Percentiles rank a stretch among this genome's conserved stretches.
phyloP scores from a whole-genome alignment of 371 early-diverging fungal genomes.

The Lichtheimia ramosa region DNA sequence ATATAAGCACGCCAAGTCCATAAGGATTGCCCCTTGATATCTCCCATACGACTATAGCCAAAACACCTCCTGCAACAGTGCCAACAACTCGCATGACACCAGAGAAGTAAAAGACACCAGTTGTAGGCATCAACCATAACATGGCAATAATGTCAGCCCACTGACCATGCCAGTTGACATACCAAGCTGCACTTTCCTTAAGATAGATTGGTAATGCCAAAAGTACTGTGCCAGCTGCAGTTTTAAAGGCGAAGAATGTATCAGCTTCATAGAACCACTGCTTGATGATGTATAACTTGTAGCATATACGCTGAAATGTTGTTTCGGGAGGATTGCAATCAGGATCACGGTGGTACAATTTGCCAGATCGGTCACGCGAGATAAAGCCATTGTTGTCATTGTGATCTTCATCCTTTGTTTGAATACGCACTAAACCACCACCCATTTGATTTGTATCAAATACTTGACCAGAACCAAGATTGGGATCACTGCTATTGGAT shows the following conservation, averaged over 20 bases:
- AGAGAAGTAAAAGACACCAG: constrained; percentile 41
- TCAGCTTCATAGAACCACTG: constrained; percentile 29
- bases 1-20: constrained; percentile 29
- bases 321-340: constrained; percentile 39
- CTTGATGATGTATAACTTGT: constrained; percentile 14
- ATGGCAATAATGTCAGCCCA: constrained; percentile 43
- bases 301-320: constrained; percentile 21
- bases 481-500: constrained; percentile 9
- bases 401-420: constrained; percentile 3
- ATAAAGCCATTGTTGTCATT: not conserved
- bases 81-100: constrained; percentile 30
- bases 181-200: constrained; percentile 29
- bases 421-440: constrained; percentile 11
- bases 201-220: constrained; percentile 37
- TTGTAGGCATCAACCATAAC: constrained; percentile 43
- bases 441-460: not conserved
- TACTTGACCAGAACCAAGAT: constrained; percentile 6
- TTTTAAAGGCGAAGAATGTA: constrained; percentile 39
- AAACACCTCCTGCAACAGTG: constrained; percentile 26
- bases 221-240: constrained; percentile 34
- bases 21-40: constrained; percentile 41
- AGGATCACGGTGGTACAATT: constrained; percentile 27
- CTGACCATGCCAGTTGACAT: constrained; percentile 37
- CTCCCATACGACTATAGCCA: constrained; percentile 47
- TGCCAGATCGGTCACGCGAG: not conserved